These are phyloP conservation scores for Emmonsia crescens DNA, from an alignment of 2,329 filamentous ascomycete genomes.

Conservation along the genomic window DNA sequence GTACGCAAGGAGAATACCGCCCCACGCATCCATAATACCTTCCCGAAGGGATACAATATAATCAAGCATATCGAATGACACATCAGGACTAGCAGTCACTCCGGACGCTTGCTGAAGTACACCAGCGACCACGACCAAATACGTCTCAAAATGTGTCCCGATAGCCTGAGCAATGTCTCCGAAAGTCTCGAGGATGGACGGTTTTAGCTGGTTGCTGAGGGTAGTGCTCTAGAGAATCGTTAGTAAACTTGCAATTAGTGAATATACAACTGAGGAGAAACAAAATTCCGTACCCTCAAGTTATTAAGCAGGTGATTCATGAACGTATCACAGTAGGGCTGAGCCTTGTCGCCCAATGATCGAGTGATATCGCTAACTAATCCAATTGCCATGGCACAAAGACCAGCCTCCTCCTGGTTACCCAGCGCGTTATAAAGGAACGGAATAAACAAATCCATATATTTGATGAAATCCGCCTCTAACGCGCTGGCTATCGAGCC, in stretches of 20 bases:
- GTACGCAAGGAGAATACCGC: constrained; percentile 90
- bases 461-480: constrained; percentile 87
- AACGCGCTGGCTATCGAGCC: constrained; percentile 84
- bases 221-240: constrained; percentile 54
- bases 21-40: constrained; percentile 98
- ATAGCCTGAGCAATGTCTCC: constrained; percentile 96
- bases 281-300: constrained; percentile 52
- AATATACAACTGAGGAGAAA: constrained; percentile 15
- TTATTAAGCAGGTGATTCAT: constrained; percentile 98
- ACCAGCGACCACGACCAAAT: constrained; percentile 81
- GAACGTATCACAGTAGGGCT: constrained; percentile 91
- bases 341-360: constrained; percentile 77
- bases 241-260: constrained; percentile 16
- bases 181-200: constrained; percentile 93
- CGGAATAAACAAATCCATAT: constrained; percentile 90
- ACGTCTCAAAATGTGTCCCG: constrained; percentile 80
- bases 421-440: constrained; percentile 89
- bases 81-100: constrained; percentile 67
- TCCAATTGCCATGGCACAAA: constrained; percentile 95
- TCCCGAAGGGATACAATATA: constrained; percentile 92
- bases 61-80: constrained; percentile 89
- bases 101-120: constrained; percentile 86
- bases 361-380: constrained; percentile 93
- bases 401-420: constrained; percentile 87
- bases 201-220: constrained; percentile 95